Evolutionary conservation across 139 green algal genomes (phyloP), one percentile per base, ranked within the genome.

Genomic region (Asterochloris sp.): DNA sequence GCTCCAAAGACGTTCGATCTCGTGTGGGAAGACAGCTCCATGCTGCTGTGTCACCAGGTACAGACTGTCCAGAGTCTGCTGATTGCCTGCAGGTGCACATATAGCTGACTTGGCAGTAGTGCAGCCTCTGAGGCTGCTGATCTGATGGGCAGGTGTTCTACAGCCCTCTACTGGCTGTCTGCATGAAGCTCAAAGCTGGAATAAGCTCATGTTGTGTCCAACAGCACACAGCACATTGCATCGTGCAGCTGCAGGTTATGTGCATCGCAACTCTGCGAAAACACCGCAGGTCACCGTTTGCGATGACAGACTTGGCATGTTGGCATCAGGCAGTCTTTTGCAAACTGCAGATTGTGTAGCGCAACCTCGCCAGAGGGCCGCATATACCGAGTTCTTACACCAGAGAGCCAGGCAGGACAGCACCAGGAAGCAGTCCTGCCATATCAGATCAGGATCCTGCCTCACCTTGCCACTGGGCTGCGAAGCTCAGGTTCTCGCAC

Each of bases 401-500:
- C 71, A 76, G 17, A 19, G 13, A 6, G 26, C 47, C 24, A 60
- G 38, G 28, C 15, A 62, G n/a, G 73, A 24, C 13, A 64, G 12
- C 28, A 29, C 27, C 60, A 21, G 28, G 14, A 62, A 62, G 28
- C 23, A 78, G 26, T 0, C 13, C 12, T 13, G 73, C 14, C 38
- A 54, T 54, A 54, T n/a, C 15, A 64, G 27, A n/a, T 21, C 74
- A 13, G 63, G 28, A n/a, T 54, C 4, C 13, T 14, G 47, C 54
- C 85, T 87, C 92, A 97, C 89, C 87, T 81, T 94, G 92, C 91
- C 92, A 96, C 29, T 93, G 86, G 4, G 91, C 85, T 0, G 83
- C 81, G 29, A 98, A 91, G 79, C 85, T 91, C 17, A 98, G 85
- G 85, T 95, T 94, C 62, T 96, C 89, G 84, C 98, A 93, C 96